A percentile compares a stretch with the other conserved stretches of the same genome.
phyloP scores from a whole-genome alignment of 352 stramenopile genomes.

The Pythium phragmiticola region DNA sequence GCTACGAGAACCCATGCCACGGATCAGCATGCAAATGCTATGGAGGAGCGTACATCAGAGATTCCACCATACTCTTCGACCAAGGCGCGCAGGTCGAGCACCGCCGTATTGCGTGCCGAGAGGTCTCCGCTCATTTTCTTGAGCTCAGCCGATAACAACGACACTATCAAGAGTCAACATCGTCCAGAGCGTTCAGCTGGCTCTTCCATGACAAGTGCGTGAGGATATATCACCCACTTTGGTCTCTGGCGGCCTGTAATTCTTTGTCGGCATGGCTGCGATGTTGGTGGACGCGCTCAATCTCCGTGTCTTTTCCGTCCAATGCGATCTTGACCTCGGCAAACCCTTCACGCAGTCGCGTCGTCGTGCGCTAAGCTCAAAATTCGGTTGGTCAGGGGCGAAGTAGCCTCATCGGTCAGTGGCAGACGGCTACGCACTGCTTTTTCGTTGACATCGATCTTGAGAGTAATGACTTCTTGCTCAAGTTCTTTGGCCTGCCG shows the following conservation, averaged over 20 bases:
- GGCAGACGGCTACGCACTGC: slow-evolving; percentile 19
- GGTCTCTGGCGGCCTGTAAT: slow-evolving; percentile 32
- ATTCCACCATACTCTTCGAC: slow-evolving; percentile 54
- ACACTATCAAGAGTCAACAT: slow-evolving; percentile 6
- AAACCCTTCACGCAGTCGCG: slow-evolving; percentile 51
- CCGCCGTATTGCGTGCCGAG: slow-evolving; percentile 30
- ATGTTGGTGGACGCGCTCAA: slow-evolving; percentile 38
- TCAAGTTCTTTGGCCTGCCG: slow-evolving; percentile 33
- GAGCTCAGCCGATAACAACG: slow-evolving; percentile 18
- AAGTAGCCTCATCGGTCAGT: too few relatives aligned
- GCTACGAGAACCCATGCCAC: slow-evolving; percentile 21
- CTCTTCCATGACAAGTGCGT: neutral
- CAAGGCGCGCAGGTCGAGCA: slow-evolving; percentile 50
- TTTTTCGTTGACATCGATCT: slow-evolving; percentile 56
- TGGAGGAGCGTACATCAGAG: too few relatives aligned
- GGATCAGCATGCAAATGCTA: neutral
- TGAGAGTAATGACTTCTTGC: slow-evolving; percentile 33
- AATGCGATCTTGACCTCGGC: slow-evolving; percentile 44
- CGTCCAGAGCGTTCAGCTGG: too few relatives aligned
- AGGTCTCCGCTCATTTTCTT: slow-evolving; percentile 36
- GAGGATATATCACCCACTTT: slow-evolving; percentile 27
- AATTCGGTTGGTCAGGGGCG: neutral
- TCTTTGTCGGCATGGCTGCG: slow-evolving; percentile 30
- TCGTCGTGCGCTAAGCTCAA: slow-evolving; percentile 38
- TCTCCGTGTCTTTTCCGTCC: slow-evolving; percentile 44